These are phyloP conservation scores for Yamadazyma endophytica DNA, from an alignment of 805 yeast genomes.

Conservation along the genomic window DNA sequence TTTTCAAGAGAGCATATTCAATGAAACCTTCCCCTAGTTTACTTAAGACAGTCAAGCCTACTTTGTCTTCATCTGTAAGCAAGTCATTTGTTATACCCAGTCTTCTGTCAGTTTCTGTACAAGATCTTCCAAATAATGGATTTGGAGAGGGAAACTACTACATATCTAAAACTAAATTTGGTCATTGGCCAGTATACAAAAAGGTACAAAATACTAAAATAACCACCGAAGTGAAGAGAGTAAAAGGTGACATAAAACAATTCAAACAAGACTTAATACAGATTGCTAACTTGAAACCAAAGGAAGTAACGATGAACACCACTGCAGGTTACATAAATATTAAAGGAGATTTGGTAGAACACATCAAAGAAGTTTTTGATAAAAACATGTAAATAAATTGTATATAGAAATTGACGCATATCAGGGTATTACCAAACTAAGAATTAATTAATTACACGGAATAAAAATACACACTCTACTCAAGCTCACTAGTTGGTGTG, in stretches of 20 bases:
- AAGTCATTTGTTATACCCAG: constrained; percentile 25
- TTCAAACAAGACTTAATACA: constrained; percentile 63
- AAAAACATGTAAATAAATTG: constrained; percentile 6
- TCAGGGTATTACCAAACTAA: too few relatives aligned
- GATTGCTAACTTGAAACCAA: constrained; percentile 45
- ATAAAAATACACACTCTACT: neutral
- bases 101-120: constrained; percentile 18
- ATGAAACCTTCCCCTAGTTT: constrained; percentile 23
- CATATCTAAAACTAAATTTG: constrained; percentile 50
- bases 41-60: constrained; percentile 18
- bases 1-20: too few relatives aligned
- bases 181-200: constrained; percentile 79
- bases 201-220: constrained; percentile 60
- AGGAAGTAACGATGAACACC: constrained; percentile 27
- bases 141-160: constrained; percentile 36
- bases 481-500: constrained; percentile 34
- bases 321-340: constrained; percentile 34
- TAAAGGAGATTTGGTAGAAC: constrained; percentile 35
- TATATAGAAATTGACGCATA: constrained; percentile 8
- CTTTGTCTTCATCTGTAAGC: constrained; percentile 11
- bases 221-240: constrained; percentile 70
- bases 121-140: constrained; percentile 27
- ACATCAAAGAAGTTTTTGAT: constrained; percentile 25
- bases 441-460: constrained; percentile 2
- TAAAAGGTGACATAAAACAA: constrained; percentile 63